phyloP scores from a whole-genome alignment of 306 rosid genomes.

The Delonix regia region DNA sequence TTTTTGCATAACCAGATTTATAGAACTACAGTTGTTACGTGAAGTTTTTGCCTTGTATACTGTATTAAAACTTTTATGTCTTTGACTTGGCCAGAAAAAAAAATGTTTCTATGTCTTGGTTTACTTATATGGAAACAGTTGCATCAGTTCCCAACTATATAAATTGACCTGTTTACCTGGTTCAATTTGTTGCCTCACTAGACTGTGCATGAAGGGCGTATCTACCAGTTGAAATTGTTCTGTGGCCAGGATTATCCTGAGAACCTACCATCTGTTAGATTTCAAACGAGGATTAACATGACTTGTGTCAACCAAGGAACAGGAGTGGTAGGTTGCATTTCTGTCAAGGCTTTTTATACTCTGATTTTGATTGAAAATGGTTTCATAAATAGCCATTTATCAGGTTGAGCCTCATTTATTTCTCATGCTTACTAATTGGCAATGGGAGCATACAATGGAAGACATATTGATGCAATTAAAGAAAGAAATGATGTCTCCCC shows the following conservation, averaged over 20 bases:
- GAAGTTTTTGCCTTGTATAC: background rate
- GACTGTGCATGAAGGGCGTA: constrained; percentile 97
- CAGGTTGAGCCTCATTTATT: constrained; percentile 91
- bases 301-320: constrained; percentile 85
- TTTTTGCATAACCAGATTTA: background rate
- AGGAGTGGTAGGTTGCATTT: constrained; percentile 71
- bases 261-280: constrained; percentile 87
- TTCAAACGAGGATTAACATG: constrained; percentile 93
- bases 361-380: constrained; percentile 35
- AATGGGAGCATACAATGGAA: constrained; percentile 92
- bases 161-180: constrained; percentile 11
- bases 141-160: background rate
- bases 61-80: too few species aligned
- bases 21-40: background rate
- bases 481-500: constrained; percentile 96
- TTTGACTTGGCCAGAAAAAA: too few species aligned
- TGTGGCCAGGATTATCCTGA: constrained; percentile 95
- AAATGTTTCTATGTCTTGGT: background rate
- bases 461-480: constrained; percentile 84
- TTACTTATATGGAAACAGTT: background rate
- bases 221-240: constrained; percentile 88
- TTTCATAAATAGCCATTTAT: constrained; percentile 40
- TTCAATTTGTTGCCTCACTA: constrained; percentile 45
- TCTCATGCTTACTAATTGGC: constrained; percentile 97
- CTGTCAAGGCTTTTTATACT: constrained; percentile 4